These are phyloP conservation scores for Colletotrichum gigasporum DNA, from an alignment of 2,329 filamentous ascomycete genomes.

Conservation along the genomic window DNA sequence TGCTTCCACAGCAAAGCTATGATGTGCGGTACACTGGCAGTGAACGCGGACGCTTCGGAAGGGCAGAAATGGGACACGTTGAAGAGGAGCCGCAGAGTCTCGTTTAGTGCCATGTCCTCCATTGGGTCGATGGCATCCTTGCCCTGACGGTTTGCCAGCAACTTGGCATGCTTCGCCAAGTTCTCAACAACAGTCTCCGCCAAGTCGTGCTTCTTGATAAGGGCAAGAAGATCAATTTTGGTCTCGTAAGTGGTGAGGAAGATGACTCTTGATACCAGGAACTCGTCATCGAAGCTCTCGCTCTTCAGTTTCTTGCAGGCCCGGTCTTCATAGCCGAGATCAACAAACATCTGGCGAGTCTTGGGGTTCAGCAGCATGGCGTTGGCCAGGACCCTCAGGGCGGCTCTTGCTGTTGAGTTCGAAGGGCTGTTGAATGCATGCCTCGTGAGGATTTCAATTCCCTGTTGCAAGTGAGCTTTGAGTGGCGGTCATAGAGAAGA, in stretches of 20 bases:
- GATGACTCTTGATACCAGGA: conserved; percentile 80
- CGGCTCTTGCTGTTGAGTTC: conserved; percentile 74
- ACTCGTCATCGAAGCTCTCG: conserved; percentile 84
- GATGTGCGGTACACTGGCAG: conserved; percentile 73
- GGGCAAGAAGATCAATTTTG: conserved; percentile 69
- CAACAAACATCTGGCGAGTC: conserved; percentile 77
- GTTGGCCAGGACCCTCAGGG: conserved; percentile 85
- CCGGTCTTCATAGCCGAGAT: conserved; percentile 73
- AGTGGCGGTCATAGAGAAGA: neutral
- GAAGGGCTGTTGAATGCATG: conserved; percentile 78
- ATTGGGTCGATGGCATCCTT: conserved; percentile 61
- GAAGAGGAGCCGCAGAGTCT: conserved; percentile 89
- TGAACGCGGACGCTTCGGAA: conserved; percentile 69
- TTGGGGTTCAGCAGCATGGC: conserved; percentile 76
- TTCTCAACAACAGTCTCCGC: conserved; percentile 76
- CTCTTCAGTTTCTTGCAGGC: conserved; percentile 77
- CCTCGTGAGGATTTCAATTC: conserved; percentile 75
- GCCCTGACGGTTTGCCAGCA: conserved; percentile 37
- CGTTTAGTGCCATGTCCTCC: conserved; percentile 81
- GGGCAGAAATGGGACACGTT: conserved; percentile 83
- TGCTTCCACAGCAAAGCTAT: conserved; percentile 73
- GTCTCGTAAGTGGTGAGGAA: conserved; percentile 84
- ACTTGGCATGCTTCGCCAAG: conserved; percentile 73
- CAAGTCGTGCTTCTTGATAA: conserved; percentile 74
- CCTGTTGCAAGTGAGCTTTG: conserved; percentile 57